These are phyloP conservation scores for Diaporthe sp. DNA, from an alignment of 2,329 filamentous ascomycete genomes.

Conservation along the genomic window DNA sequence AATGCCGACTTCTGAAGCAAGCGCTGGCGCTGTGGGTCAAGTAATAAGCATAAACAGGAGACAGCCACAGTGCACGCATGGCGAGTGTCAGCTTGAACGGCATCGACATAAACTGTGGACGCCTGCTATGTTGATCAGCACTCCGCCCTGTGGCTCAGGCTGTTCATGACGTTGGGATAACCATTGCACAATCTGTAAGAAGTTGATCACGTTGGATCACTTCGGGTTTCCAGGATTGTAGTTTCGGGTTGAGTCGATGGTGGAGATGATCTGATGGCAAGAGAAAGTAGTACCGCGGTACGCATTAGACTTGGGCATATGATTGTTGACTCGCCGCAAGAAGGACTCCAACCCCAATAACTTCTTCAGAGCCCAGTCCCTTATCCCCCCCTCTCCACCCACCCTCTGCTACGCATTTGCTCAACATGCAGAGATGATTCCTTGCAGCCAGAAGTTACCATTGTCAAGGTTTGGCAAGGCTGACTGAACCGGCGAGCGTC, in stretches of 20 bases:
- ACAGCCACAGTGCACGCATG: constrained; percentile 17
- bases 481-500: neutral
- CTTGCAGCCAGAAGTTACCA: neutral
- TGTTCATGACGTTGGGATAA: constrained; percentile 12
- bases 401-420: no score
- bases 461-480: neutral
- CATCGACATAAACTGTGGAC: constrained; percentile 23
- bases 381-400: neutral
- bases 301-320: constrained; percentile 10
- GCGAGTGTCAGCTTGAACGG: constrained; percentile 14
- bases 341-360: neutral
- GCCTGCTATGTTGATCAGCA: constrained; percentile 12
- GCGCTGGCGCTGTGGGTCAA: constrained; percentile 5
- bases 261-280: neutral
- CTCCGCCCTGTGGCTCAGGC: constrained; percentile 10
- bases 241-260: constrained; percentile 19
- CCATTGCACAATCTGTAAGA: constrained; percentile 16
- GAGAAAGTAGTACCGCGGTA: neutral
- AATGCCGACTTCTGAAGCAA: constrained; percentile 22
- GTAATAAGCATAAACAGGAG: constrained; percentile 14
- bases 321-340: constrained; percentile 1
- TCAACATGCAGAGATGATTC: neutral
- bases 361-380: neutral
- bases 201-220: constrained; percentile 4
- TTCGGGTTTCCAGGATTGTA: neutral